phyloP scores from a whole-genome alignment of 1,139 yeast genomes.

The Geotrichum reessii region DNA sequence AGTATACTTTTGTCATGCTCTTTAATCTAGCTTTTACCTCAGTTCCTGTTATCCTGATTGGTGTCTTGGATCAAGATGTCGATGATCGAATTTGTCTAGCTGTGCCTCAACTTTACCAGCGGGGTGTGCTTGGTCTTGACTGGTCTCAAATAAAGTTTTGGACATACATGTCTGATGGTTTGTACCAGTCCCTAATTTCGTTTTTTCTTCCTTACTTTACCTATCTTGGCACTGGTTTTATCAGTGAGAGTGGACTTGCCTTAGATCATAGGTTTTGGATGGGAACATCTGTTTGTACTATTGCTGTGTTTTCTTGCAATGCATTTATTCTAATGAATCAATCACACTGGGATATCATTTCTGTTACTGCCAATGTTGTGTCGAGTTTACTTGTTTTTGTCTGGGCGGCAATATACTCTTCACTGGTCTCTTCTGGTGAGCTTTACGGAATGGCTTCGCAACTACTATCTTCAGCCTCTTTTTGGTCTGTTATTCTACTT shows the following conservation, averaged over 20 bases:
- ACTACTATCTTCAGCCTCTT: conserved; percentile 62
- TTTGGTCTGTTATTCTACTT: conserved; percentile 76
- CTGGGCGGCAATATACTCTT: conserved; percentile 93
- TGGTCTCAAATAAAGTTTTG: conserved; percentile 78
- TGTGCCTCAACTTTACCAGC: conserved; percentile 80
- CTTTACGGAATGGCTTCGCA: conserved; percentile 75
- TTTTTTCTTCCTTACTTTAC: conserved; percentile 80
- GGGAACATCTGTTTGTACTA: conserved; percentile 74
- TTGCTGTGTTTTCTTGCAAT: conserved; percentile 78
- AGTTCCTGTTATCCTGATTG: conserved; percentile 84
- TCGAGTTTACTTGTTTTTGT: conserved; percentile 66
- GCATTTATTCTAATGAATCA: conserved; percentile 73
- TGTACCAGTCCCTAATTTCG: conserved; percentile 62
- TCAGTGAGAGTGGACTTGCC: conserved; percentile 56
- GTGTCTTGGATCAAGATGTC: conserved; percentile 90
- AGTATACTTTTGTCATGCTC: conserved; percentile 86
- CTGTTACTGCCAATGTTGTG: conserved; percentile 55
- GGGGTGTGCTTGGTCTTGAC: conserved; percentile 77
- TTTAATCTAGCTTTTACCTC: conserved; percentile 94
- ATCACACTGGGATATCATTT: conserved; percentile 91
- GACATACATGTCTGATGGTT: conserved; percentile 77
- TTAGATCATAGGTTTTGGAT: conserved; percentile 78
- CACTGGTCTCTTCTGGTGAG: conserved; percentile 53
- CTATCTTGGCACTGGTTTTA: conserved; percentile 53
- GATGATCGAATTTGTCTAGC: conserved; percentile 69